phyloP scores from a whole-genome alignment of 2,329 filamentous ascomycete species.

The Diaporthe sp. region DNA sequence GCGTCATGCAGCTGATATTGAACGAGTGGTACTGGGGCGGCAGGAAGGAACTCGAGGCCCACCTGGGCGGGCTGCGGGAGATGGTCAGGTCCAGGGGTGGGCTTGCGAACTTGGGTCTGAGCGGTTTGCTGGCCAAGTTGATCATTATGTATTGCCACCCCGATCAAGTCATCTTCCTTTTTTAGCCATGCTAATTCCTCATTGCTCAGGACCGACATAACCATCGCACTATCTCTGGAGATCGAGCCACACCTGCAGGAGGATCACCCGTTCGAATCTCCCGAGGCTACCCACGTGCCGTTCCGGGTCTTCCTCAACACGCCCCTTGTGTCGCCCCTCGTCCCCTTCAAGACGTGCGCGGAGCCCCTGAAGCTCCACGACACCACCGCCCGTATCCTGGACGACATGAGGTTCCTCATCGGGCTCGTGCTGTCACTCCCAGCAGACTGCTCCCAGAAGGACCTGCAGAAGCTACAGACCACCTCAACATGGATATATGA shows the following conservation, averaged over 20 bases:
- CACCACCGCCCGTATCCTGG: conserved; percentile 63
- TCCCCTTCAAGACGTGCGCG: conserved; percentile 57
- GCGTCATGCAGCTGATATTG: conserved; percentile 62
- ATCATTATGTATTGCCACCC: conserved; percentile 59
- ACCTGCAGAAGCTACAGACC: conserved; percentile 55
- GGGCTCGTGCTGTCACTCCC: conserved; percentile 58
- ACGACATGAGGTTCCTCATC: conserved; percentile 65
- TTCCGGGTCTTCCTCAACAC: conserved; percentile 62
- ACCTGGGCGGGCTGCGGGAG: conserved; percentile 61
- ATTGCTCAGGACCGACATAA: conserved; percentile 58
- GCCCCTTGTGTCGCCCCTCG: conserved; percentile 59
- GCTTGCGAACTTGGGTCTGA: conserved; percentile 59
- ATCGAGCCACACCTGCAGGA: conserved; percentile 57
- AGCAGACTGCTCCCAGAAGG: conserved; percentile 49
- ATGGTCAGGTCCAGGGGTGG: conserved; percentile 64
- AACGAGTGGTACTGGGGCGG: conserved; percentile 70
- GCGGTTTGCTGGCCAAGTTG: conserved; percentile 62
- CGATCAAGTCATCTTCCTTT: conserved; percentile 10
- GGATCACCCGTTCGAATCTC: conserved; percentile 57
- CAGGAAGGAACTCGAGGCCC: conserved; percentile 58
- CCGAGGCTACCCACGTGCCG: conserved; percentile 53
- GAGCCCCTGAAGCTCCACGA: conserved; percentile 60
- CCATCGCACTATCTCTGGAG: conserved; percentile 64
- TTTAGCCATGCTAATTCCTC: neutral
- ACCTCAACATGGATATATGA: conserved; percentile 57